Percentiles rank a stretch among this genome's conserved stretches.
Evolutionary conservation across 768 basidiomycete genomes (phyloP).

Genomic region (Sistotremastrum niveocremeum): DNA sequence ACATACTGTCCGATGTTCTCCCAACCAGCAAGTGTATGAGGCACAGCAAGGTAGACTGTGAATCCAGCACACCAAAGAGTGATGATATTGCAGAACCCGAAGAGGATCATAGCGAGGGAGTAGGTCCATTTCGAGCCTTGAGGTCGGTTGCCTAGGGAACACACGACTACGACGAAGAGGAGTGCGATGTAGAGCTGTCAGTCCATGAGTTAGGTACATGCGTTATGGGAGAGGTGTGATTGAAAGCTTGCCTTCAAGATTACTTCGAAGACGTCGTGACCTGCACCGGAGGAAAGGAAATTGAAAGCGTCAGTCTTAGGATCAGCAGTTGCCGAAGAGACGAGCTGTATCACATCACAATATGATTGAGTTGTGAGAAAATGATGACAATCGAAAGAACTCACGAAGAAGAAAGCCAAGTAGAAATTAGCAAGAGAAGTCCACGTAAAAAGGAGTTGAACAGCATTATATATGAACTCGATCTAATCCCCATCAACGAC

Average conservation of each 20-base stretch:
- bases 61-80: conserved; percentile 85
- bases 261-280: conserved; percentile 60
- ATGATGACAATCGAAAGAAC: conserved; percentile 18
- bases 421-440: conserved; percentile 89
- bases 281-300: conserved; percentile 61
- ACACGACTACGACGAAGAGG: conserved; percentile 69
- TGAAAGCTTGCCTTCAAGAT: conserved; percentile 38
- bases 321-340: conserved; percentile 60
- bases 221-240: not conserved
- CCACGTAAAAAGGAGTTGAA: conserved; percentile 90
- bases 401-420: conserved; percentile 84
- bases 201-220: conserved; percentile 10
- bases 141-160: conserved; percentile 86
- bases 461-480: conserved; percentile 83
- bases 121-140: conserved; percentile 87
- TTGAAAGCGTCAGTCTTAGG: conserved; percentile 58
- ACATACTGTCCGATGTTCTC: conserved; percentile 54
- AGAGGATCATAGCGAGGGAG: conserved; percentile 57
- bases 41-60: conserved; percentile 77
- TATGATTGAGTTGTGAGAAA: conserved; percentile 9
- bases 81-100: conserved; percentile 66
- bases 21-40: conserved; percentile 66
- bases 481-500: conserved; percentile 25
- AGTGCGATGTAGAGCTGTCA: conserved; percentile 66
- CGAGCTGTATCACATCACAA: conserved; percentile 37